A percentile compares a stretch with the other conserved stretches of the same genome.
These are phyloP conservation scores for Furcasterigmium sp. DNA, from an alignment of 2,329 filamentous ascomycete species.

Conservation along the genomic window DNA sequence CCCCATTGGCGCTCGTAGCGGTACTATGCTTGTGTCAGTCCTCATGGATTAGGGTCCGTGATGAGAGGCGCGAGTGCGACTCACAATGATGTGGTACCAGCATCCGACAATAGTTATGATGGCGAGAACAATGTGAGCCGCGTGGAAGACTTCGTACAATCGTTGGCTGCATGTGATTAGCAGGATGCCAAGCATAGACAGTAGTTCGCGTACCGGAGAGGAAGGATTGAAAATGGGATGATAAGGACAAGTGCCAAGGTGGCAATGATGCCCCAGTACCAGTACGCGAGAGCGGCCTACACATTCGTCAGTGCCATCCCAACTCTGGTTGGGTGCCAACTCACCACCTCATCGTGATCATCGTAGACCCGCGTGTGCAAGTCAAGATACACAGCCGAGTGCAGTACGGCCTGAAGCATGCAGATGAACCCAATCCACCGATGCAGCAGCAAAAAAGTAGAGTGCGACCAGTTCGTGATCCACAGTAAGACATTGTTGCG, in stretches of 20 bases:
- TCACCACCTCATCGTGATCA: slow-evolving; percentile 1
- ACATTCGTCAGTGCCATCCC: not conserved
- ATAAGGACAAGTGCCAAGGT: slow-evolving; percentile 26
- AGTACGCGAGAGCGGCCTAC: slow-evolving; percentile 21
- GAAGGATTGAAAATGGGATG: slow-evolving; percentile 24
- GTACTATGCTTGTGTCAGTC: slow-evolving; percentile 3
- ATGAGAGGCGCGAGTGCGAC: not conserved
- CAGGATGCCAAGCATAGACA: no score
- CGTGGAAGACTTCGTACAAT: slow-evolving; percentile 38
- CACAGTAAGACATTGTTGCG: slow-evolving; percentile 43
- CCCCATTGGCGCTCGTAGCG: slow-evolving; percentile 32
- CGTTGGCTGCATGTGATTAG: slow-evolving; percentile 8
- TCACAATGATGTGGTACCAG: slow-evolving; percentile 33
- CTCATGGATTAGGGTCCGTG: not conserved
- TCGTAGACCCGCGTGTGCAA: slow-evolving; percentile 18
- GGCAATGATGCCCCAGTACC: slow-evolving; percentile 37
- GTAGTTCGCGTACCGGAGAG: slow-evolving; percentile 19
- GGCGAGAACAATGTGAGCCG: slow-evolving; percentile 33
- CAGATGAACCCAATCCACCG: slow-evolving; percentile 41
- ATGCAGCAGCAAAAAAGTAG: slow-evolving; percentile 43
- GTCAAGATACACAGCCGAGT: slow-evolving; percentile 35
- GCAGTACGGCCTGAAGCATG: slow-evolving; percentile 37
- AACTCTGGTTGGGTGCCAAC: not conserved
- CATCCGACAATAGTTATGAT: slow-evolving; percentile 33
- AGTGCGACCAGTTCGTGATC: slow-evolving; percentile 43